Conservation (phyloP, 805 yeast genomes). For the Hanseniaspora taiwanica region DNA sequence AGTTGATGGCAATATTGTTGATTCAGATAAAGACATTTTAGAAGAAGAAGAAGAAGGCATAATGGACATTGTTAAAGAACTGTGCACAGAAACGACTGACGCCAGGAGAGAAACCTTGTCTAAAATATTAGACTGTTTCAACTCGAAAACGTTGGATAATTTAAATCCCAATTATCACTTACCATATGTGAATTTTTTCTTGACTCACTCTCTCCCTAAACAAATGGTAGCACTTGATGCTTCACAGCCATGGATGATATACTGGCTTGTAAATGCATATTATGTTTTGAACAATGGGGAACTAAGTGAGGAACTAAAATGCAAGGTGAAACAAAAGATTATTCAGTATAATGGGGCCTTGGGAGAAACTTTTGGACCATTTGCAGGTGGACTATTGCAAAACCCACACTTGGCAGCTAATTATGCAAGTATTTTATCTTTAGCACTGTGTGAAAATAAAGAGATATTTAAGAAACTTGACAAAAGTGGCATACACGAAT, state of each 20-base stretch:
- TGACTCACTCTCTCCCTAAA: conserved; percentile 35
- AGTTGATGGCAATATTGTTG: not conserved
- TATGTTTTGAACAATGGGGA: conserved; percentile 26
- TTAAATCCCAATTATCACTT: conserved; percentile 1
- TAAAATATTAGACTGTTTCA: not conserved
- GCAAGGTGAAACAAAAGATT: not conserved
- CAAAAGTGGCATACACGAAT: conserved; percentile 35
- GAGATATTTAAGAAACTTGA: conserved; percentile 32
- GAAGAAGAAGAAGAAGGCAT: conserved; percentile 1
- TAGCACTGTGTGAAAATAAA: conserved; percentile 38
- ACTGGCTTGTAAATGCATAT: conserved; percentile 62
- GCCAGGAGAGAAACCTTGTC: not conserved
- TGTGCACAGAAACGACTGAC: not conserved
- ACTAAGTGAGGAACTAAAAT: not conserved
- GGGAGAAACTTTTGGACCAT: conserved; percentile 47
- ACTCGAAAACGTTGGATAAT: not conserved
- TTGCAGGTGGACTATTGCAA: conserved; percentile 80
- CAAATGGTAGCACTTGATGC: conserved; percentile 57
- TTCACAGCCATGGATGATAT: conserved; percentile 82
- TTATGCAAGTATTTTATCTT: conserved; percentile 60
- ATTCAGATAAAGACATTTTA: conserved; percentile 1
- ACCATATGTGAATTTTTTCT: conserved; percentile 29
- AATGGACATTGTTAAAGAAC: not conserved
- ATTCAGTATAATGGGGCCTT: too few species aligned
- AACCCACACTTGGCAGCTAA: conserved; percentile 74